Evolutionary conservation across 1,139 yeast species (phyloP).

Genomic region (Candida sojae): DNA sequence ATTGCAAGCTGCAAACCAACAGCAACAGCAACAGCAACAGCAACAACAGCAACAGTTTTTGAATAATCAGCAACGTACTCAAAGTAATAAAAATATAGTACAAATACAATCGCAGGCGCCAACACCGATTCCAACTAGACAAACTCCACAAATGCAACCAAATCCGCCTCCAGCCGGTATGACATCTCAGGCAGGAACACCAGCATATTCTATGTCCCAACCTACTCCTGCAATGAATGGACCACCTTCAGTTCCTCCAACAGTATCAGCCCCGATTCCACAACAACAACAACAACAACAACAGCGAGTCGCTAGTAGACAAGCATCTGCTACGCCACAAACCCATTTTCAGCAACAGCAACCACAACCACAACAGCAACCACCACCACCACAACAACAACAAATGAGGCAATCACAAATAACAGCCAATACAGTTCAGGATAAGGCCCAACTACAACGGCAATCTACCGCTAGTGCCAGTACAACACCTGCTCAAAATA

Average conservation of each 20-base stretch:
- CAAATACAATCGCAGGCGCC: constrained; percentile 11
- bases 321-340: constrained; percentile 14
- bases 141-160: constrained; percentile 13
- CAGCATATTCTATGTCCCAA: constrained; percentile 9
- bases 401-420: constrained; percentile 5
- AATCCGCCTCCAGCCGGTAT: constrained; percentile 4
- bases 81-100: constrained; percentile 8
- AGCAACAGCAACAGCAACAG: no score
- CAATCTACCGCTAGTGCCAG: constrained; percentile 6
- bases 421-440: constrained; percentile 6
- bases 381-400: constrained; percentile 7
- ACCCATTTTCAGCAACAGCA: constrained; percentile 8
- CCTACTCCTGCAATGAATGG: constrained; percentile 10
- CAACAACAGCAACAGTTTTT: constrained; percentile 6
- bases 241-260: not conserved
- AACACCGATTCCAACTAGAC: constrained; percentile 12
- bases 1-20: constrained; percentile 3
- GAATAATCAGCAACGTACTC: constrained; percentile 9
- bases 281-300: constrained; percentile 7
- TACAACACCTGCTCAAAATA: constrained; percentile 6
- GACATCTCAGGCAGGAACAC: constrained; percentile 27
- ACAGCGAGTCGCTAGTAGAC: constrained; percentile 10
- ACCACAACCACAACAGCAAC: constrained; percentile 5
- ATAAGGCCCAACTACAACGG: constrained; percentile 6
- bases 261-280: constrained; percentile 7